phyloP scores from a whole-genome alignment of 1,139 yeast species.

The Neolecta irregularis region DNA sequence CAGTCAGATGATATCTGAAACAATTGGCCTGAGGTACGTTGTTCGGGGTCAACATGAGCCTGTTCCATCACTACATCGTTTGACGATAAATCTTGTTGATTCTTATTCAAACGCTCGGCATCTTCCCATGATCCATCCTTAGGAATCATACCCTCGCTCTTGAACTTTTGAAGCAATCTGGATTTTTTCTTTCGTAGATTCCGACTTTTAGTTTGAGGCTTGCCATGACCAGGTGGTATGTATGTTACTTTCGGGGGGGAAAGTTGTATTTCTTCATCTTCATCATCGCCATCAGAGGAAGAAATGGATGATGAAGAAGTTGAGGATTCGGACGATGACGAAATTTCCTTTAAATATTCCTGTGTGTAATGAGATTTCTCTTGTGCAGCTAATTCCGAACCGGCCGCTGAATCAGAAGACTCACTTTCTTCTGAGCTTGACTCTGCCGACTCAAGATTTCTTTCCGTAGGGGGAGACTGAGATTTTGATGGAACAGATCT shows the following conservation, averaged over 20 bases:
- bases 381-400: background rate
- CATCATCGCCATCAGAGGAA: constrained; percentile 3
- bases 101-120: no score
- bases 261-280: background rate
- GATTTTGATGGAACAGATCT: background rate
- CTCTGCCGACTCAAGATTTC: background rate
- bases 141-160: constrained; percentile 1
- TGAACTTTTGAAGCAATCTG: background rate
- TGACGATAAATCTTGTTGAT: no score
- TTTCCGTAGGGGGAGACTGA: background rate
- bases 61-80: no score
- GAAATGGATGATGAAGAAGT: constrained; percentile 6
- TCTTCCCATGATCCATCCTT: background rate
- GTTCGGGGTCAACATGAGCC: no score
- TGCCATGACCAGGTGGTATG: background rate
- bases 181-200: constrained; percentile 1
- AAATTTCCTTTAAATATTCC: no score
- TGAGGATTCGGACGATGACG: background rate
- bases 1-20: no score
- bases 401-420: background rate
- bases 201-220: constrained; percentile 1
- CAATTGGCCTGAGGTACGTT: no score
- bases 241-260: background rate
- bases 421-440: background rate
- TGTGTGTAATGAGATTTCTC: background rate